phyloP scores from a whole-genome alignment of 2,329 filamentous ascomycete genomes.

The Pseudocercospora ulei region DNA sequence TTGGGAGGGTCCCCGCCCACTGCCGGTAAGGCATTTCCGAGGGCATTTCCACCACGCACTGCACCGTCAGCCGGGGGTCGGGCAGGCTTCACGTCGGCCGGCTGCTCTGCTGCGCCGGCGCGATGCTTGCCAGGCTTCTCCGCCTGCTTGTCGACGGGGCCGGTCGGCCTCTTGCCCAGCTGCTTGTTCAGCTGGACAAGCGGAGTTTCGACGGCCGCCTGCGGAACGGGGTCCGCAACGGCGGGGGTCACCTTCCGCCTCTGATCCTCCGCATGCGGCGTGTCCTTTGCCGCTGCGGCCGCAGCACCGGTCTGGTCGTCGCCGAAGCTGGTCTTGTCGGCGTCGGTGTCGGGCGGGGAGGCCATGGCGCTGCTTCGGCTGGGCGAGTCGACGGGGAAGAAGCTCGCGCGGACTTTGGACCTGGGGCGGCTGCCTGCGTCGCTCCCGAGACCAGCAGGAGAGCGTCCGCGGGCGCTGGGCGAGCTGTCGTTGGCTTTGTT shows the following conservation, averaged over 20 bases:
- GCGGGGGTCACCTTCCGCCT: conserved; percentile 33
- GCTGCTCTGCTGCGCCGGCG: conserved; percentile 38
- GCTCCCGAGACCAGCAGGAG: conserved; percentile 34
- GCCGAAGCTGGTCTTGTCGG: conserved; percentile 36
- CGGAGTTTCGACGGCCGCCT: conserved; percentile 37
- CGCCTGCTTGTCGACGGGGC: conserved; percentile 22
- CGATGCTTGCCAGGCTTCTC: conserved; percentile 40
- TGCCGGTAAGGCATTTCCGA: conserved; percentile 27
- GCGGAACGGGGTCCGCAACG: conserved; percentile 37
- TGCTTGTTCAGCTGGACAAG: conserved; percentile 26
- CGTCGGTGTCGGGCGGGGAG: conserved; percentile 14
- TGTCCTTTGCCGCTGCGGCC: conserved; percentile 36
- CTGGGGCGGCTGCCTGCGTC: conserved; percentile 32
- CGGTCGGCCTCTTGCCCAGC: conserved; percentile 9
- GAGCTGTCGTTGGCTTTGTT: conserved; percentile 33
- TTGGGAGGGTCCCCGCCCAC: conserved; percentile 31
- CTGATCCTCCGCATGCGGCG: conserved; percentile 37
- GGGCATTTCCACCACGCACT: conserved; percentile 36
- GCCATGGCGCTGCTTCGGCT: conserved; percentile 19
- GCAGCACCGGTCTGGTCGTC: conserved; percentile 32
- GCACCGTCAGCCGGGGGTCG: conserved; percentile 35
- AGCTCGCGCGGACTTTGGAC: conserved; percentile 43
- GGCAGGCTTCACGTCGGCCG: conserved; percentile 36
- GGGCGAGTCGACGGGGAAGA: conserved; percentile 40
- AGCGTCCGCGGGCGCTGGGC: conserved; percentile 36